These are phyloP conservation scores for Fusarium metavorans DNA, from an alignment of 2,329 filamentous ascomycete species.

Conservation along the genomic window DNA sequence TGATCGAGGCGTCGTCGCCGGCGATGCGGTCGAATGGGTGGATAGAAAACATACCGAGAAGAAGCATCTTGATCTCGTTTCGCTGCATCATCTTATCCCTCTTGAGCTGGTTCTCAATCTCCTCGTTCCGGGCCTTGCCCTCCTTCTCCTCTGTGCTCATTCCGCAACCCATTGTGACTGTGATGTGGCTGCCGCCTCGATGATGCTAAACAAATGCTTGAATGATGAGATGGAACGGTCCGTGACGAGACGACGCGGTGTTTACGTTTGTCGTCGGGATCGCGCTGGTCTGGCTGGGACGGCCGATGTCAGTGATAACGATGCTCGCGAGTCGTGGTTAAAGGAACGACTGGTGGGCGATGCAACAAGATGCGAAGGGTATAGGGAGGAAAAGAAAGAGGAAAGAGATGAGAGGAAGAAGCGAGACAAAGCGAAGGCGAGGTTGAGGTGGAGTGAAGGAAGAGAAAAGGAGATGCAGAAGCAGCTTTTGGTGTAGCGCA, in stretches of 20 bases:
- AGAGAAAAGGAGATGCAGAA: slow-evolving; percentile 47
- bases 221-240: slow-evolving; percentile 14
- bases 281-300: slow-evolving; percentile 23
- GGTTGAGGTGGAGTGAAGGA: slow-evolving; percentile 44
- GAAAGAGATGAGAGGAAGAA: slow-evolving; percentile 41
- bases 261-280: slow-evolving; percentile 31
- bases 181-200: slow-evolving; percentile 39
- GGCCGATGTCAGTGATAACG: slow-evolving; percentile 32
- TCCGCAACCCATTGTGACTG: slow-evolving; percentile 95
- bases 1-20: not conserved
- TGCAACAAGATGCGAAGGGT: slow-evolving; percentile 34
- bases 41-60: slow-evolving; percentile 76
- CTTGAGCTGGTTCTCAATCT: slow-evolving; percentile 99
- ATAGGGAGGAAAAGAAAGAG: slow-evolving; percentile 39
- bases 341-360: slow-evolving; percentile 35
- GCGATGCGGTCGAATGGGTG: not conserved
- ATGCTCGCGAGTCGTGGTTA: slow-evolving; percentile 34
- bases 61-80: slow-evolving; percentile 99
- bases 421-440: slow-evolving; percentile 40
- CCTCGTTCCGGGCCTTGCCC: slow-evolving; percentile 99
- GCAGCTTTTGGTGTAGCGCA: slow-evolving; percentile 46
- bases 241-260: slow-evolving; percentile 31
- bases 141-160: slow-evolving; percentile 99
- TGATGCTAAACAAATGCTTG: slow-evolving; percentile 19
- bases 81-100: slow-evolving; percentile 98